Evolutionary conservation across 768 basidiomycete genomes (phyloP).

Genomic region (Russula sp.): DNA sequence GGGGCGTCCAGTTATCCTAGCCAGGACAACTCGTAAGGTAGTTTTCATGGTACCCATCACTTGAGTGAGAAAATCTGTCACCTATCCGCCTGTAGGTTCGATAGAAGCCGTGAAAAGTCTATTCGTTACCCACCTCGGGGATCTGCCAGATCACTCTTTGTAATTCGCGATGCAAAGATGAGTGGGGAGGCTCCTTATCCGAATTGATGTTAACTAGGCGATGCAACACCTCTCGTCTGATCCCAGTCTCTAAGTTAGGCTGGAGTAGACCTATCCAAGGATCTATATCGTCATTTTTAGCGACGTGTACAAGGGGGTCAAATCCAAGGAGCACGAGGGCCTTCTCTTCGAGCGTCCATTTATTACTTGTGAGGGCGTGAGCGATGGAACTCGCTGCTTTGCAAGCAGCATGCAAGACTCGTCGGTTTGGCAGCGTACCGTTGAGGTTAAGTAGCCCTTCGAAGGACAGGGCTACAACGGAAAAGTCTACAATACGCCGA

Average conservation of each 20-base stretch:
- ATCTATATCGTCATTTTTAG: slow-evolving; percentile 27
- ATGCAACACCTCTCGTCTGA: slow-evolving; percentile 49
- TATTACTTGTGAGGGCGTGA: slow-evolving; percentile 36
- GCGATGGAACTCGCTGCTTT: slow-evolving; percentile 41
- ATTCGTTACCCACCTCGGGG: slow-evolving; percentile 58
- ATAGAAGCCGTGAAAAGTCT: background rate
- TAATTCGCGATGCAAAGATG: slow-evolving; percentile 36
- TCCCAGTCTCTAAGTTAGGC: slow-evolving; percentile 49
- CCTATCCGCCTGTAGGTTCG: slow-evolving; percentile 33
- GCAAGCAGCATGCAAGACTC: slow-evolving; percentile 58
- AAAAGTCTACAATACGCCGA: slow-evolving; percentile 63
- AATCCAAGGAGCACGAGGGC: slow-evolving; percentile 59
- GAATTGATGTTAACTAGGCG: slow-evolving; percentile 27
- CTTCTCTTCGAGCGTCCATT: slow-evolving; percentile 60
- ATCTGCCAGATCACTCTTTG: slow-evolving; percentile 62
- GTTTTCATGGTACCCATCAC: slow-evolving; percentile 35
- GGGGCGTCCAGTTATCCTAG: slow-evolving; percentile 26
- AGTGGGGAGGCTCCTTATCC: slow-evolving; percentile 15
- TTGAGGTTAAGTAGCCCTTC: slow-evolving; percentile 62
- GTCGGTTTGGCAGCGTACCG: slow-evolving; percentile 53
- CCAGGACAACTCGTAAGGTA: slow-evolving; percentile 37
- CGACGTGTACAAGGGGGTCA: slow-evolving; percentile 52
- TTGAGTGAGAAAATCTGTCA: slow-evolving; percentile 42
- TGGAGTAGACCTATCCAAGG: slow-evolving; percentile 45
- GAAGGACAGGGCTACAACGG: slow-evolving; percentile 59